Percentiles rank a stretch among this genome's conserved stretches.
Conservation (phyloP, 2,329 filamentous ascomycete genomes). For the Penicillium sp. region DNA sequence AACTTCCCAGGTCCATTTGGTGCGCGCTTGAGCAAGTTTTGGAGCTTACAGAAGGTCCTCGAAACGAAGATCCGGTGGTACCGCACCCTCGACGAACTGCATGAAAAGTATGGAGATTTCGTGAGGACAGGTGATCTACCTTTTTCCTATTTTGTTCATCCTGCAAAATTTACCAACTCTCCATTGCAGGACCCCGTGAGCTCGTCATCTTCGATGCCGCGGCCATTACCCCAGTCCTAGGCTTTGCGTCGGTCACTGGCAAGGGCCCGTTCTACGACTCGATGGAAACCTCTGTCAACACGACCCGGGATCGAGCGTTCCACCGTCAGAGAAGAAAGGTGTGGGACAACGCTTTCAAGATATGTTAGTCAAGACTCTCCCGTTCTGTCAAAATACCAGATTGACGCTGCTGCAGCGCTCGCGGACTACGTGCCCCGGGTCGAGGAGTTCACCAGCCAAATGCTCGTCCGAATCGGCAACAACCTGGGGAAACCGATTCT, state of each 20-base stretch:
- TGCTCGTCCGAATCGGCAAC: neutral
- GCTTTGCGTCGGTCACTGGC: neutral
- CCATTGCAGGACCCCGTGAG: conserved; percentile 3
- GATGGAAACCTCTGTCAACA: neutral
- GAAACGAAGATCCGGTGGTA: conserved; percentile 1
- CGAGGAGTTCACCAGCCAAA: neutral
- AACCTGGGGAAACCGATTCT: neutral
- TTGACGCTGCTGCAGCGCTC: neutral
- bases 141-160: neutral
- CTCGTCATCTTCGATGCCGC: conserved; percentile 2
- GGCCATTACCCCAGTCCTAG: neutral
- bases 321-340: conserved; percentile 10
- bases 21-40: conserved; percentile 7
- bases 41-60: neutral
- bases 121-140: neutral
- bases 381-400: neutral
- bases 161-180: neutral
- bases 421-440: neutral
- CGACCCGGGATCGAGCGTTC: conserved; percentile 2
- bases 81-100: neutral
- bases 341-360: conserved; percentile 1
- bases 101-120: conserved; percentile 2
- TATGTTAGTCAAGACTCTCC: neutral
- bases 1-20: conserved; percentile 2
- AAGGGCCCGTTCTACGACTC: conserved; percentile 10